A percentile compares a stretch with the other conserved stretches of the same genome.
phyloP scores from a whole-genome alignment of 331 rosid genomes.

The Acacia pycnantha region DNA sequence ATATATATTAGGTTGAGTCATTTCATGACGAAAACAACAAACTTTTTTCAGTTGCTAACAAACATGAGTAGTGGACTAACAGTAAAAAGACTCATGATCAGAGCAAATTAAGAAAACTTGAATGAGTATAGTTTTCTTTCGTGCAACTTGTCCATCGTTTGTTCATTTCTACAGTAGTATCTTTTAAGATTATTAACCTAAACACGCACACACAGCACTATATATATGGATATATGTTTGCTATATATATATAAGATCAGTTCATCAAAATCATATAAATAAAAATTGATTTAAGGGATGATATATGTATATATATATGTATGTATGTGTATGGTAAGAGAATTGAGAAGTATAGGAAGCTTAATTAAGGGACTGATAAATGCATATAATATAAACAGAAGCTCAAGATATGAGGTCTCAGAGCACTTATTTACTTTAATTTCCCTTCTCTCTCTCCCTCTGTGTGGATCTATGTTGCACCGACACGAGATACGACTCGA shows the following conservation, averaged over 20 bases:
- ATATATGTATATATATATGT: too few species aligned
- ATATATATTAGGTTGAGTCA: neutral
- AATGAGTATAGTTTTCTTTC: neutral
- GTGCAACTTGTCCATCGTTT: neutral
- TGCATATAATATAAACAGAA: neutral
- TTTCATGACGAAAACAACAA: conserved; percentile 15
- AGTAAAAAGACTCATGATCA: neutral
- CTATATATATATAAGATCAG: neutral
- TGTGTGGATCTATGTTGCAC: too few species aligned
- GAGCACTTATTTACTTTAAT: neutral
- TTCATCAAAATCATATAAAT: neutral
- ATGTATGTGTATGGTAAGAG: neutral
- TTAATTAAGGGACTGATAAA: neutral
- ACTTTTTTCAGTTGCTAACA: neutral
- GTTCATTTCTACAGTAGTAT: neutral
- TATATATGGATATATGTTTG: neutral
- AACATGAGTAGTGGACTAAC: neutral
- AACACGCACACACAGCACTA: neutral
- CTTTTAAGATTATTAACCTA: neutral
- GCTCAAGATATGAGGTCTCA: neutral
- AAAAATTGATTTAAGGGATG: neutral
- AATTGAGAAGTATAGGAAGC: neutral
- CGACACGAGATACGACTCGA: too few species aligned
- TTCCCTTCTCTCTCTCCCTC: neutral
- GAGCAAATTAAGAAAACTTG: neutral